Evolutionary conservation across 257 asterid genomes (phyloP).

Genomic region (Solanum chilense): DNA sequence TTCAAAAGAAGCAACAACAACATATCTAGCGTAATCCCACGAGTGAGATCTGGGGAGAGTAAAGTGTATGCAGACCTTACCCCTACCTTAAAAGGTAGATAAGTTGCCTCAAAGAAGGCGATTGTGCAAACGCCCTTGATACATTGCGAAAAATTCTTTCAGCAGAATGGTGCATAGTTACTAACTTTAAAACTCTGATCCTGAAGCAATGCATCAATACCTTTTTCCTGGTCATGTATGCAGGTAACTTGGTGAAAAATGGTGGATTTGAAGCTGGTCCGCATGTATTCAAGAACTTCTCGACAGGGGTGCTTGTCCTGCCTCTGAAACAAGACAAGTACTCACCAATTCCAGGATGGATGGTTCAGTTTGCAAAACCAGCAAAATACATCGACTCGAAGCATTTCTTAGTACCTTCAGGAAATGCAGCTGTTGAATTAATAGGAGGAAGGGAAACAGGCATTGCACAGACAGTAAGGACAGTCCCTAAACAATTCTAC

Average conservation of each 20-base stretch:
- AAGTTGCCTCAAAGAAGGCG: background rate
- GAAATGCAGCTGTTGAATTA: conserved; percentile 54
- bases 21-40: background rate
- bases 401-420: conserved; percentile 56
- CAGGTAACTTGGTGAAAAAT: conserved; percentile 61
- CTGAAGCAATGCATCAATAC: background rate
- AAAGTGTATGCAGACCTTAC: background rate
- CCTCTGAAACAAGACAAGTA: conserved; percentile 40
- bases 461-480: conserved; percentile 45
- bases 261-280: conserved; percentile 78
- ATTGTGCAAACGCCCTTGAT: background rate
- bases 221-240: background rate
- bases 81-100: background rate
- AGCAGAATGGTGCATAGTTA: background rate
- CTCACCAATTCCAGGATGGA: conserved; percentile 78
- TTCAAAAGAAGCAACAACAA: background rate
- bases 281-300: conserved; percentile 64
- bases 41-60: background rate
- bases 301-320: conserved; percentile 61
- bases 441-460: conserved; percentile 79
- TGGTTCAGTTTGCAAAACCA: conserved; percentile 49
- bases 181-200: background rate
- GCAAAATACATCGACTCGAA: conserved; percentile 57
- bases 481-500: conserved; percentile 33
- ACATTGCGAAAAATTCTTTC: background rate